Percentiles rank a stretch among this genome's conserved stretches.
Evolutionary conservation across 1,284 basidiomycete genomes (phyloP).

Genomic region (Bjerkandera adusta): DNA sequence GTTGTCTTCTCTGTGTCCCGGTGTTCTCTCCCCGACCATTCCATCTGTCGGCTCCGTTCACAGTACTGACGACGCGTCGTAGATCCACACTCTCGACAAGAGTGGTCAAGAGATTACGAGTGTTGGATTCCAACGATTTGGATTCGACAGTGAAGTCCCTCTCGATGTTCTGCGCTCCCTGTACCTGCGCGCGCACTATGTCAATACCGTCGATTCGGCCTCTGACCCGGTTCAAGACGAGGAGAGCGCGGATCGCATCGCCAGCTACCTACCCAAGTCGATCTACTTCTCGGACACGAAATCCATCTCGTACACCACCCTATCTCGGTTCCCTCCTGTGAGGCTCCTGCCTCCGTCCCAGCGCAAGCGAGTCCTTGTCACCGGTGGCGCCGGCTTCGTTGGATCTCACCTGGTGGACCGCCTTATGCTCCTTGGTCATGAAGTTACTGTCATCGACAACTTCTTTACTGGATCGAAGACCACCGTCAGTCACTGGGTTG

Average conservation of each 20-base stretch:
- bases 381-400: constrained; percentile 96
- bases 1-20: no score
- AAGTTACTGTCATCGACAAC: constrained; percentile 97
- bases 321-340: constrained; percentile 90
- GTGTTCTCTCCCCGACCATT: no score
- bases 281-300: constrained; percentile 77
- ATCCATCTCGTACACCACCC: constrained; percentile 88
- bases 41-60: no score
- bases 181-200: constrained; percentile 83
- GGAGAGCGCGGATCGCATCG: constrained; percentile 42
- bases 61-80: constrained; percentile 9
- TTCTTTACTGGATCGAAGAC: constrained; percentile 98
- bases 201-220: constrained; percentile 43
- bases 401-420: constrained; percentile 97
- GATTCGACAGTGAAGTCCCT: constrained; percentile 83
- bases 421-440: constrained; percentile 96
- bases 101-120: constrained; percentile 71
- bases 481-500: constrained; percentile 91
- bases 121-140: constrained; percentile 82
- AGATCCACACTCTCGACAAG: constrained; percentile 70
- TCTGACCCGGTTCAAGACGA: constrained; percentile 35
- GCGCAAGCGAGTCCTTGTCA: constrained; percentile 90
- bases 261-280: constrained; percentile 77
- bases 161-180: constrained; percentile 79
- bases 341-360: constrained; percentile 75